phyloP scores from a whole-genome alignment of 2,329 filamentous ascomycete genomes.

The Neospermospora avenae region DNA sequence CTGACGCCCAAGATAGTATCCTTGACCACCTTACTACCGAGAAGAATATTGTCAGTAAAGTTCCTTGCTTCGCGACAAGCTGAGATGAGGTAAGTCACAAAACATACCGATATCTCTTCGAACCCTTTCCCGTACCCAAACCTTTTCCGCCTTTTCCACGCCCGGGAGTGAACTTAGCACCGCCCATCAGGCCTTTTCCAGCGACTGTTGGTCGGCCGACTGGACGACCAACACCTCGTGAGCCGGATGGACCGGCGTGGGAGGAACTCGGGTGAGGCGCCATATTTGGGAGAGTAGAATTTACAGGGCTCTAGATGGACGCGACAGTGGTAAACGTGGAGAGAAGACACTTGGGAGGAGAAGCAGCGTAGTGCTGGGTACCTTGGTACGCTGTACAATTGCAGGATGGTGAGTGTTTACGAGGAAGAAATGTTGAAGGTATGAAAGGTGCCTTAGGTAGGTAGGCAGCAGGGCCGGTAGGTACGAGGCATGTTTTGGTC shows the following conservation, averaged over 20 bases:
- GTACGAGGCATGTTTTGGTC: no score
- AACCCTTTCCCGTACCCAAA: slow-evolving; percentile 6
- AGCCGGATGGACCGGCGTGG: background rate
- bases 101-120: slow-evolving; percentile 14
- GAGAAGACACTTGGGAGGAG: no score
- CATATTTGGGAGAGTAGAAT: background rate
- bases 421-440: no score
- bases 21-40: slow-evolving; percentile 44
- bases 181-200: slow-evolving; percentile 11
- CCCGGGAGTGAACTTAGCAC: background rate
- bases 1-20: slow-evolving; percentile 51
- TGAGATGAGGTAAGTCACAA: background rate
- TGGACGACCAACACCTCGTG: background rate
- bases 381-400: no score
- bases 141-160: slow-evolving; percentile 19
- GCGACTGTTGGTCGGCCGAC: slow-evolving; percentile 2
- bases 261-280: background rate
- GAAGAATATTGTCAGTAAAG: slow-evolving; percentile 1
- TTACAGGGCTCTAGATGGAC: no score
- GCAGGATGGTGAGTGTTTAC: no score
- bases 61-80: background rate
- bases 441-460: no score
- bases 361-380: no score
- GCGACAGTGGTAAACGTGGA: background rate
- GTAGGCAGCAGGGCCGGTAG: no score